Conservation (phyloP, 306 rosid species). For the Urtica urens region DNA sequence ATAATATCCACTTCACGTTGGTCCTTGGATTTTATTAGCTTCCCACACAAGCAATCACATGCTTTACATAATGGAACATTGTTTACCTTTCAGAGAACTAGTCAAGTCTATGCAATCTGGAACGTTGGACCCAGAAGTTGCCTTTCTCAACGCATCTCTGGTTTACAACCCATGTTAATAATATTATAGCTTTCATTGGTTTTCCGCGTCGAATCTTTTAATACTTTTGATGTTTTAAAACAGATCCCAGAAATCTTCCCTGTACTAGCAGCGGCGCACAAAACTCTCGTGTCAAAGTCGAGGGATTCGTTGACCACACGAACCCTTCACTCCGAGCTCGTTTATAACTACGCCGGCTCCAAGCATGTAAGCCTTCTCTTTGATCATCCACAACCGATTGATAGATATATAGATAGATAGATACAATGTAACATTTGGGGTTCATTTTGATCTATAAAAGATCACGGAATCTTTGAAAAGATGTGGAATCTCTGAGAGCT, state of each 20-base stretch:
- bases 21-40: too few relatives aligned
- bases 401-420: neutral
- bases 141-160: conserved; percentile 75
- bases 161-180: conserved; percentile 25
- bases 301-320: conserved; percentile 69
- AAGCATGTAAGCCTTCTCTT: conserved; percentile 51
- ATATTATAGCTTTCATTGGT: neutral
- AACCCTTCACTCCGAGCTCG: conserved; percentile 91
- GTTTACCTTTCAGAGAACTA: conserved; percentile 61
- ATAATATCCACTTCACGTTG: too few relatives aligned
- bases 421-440: conserved; percentile 20
- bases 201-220: neutral
- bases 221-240: conserved; percentile 18
- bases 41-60: too few relatives aligned
- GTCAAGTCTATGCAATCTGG: conserved; percentile 69
- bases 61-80: too few relatives aligned
- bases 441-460: conserved; percentile 23
- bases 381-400: neutral
- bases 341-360: conserved; percentile 81
- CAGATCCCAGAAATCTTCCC: conserved; percentile 86
- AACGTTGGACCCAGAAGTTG: conserved; percentile 77
- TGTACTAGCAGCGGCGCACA: conserved; percentile 69
- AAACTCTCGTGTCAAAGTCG: conserved; percentile 60
- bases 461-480: conserved; percentile 83
- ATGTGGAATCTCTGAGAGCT: conserved; percentile 66